Conservation (phyloP, 2,329 filamentous ascomycete species). For the Lasiodiplodia sp. region DNA sequence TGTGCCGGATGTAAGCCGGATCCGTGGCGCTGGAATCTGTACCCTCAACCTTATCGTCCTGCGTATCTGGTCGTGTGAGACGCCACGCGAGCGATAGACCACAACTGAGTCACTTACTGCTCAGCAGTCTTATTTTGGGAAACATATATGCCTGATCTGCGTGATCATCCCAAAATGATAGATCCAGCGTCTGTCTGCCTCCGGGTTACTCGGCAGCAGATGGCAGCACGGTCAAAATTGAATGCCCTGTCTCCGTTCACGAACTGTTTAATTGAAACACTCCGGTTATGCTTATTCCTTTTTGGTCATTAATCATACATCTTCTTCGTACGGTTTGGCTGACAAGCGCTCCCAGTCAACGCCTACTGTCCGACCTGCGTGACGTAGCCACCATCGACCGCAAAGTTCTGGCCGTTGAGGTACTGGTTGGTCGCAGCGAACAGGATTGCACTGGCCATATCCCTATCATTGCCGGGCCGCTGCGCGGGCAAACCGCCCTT, state of each 20-base stretch:
- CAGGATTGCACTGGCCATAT: conserved; percentile 65
- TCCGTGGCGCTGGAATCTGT: neutral
- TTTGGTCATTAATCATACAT: neutral
- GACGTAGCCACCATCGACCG: conserved; percentile 63
- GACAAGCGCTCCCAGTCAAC: neutral
- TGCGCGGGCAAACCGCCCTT: conserved; percentile 58
- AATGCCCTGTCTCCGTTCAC: too few species aligned
- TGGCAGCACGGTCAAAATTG: too few species aligned
- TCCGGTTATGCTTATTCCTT: neutral
- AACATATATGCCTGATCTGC: too few species aligned
- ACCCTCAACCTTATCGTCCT: too few species aligned
- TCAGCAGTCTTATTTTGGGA: too few species aligned
- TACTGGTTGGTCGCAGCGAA: conserved; percentile 61
- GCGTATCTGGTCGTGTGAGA: too few species aligned
- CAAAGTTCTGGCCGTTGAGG: conserved; percentile 56
- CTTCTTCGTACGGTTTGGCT: neutral
- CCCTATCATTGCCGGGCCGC: conserved; percentile 64
- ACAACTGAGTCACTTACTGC: too few species aligned
- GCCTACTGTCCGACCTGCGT: conserved; percentile 44
- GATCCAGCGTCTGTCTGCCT: too few species aligned
- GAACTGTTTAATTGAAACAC: neutral
- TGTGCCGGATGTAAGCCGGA: neutral
- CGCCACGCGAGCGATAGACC: too few species aligned
- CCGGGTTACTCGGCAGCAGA: too few species aligned
- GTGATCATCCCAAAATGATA: too few species aligned